Evolutionary conservation across 208 protist genomes (phyloP).

Genomic region (Borovskyia barvae): DNA sequence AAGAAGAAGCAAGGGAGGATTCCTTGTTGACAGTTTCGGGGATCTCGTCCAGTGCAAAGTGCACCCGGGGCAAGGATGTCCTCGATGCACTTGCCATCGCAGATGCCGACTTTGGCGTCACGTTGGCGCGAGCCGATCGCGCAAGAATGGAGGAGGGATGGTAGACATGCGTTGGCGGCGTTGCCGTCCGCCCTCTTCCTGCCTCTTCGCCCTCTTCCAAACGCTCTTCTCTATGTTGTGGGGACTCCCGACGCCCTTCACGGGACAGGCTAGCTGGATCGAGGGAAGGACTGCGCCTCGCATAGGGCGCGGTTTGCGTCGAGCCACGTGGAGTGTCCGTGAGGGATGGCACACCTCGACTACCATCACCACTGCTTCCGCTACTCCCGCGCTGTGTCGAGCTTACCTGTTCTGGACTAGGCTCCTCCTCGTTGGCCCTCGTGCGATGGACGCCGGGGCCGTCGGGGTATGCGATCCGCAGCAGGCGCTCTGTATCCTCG

Average conservation of each 20-base stretch:
- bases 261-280: neutral
- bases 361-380: neutral
- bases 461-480: constrained; percentile 35
- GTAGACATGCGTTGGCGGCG: too few species aligned
- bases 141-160: neutral
- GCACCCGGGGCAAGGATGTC: constrained; percentile 1
- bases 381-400: too few species aligned
- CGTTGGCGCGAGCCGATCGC: neutral
- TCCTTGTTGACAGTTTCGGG: neutral
- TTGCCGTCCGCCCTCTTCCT: too few species aligned
- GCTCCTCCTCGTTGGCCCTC: neutral
- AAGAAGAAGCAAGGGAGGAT: neutral
- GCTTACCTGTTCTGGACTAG: too few species aligned
- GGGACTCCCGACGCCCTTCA: too few species aligned
- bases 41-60: constrained; percentile 1
- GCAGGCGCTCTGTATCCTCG: constrained; percentile 42
- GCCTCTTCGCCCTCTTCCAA: too few species aligned
- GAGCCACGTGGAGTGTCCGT: constrained; percentile 17
- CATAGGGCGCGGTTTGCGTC: constrained; percentile 26
- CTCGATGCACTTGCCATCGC: neutral
- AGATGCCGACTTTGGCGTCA: neutral
- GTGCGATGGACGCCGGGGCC: too few species aligned
- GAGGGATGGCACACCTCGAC: neutral
- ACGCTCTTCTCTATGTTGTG: too few species aligned
- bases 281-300: constrained; percentile 23